These are phyloP conservation scores for Fusarium citri DNA, from an alignment of 2,329 filamentous ascomycete genomes.

Conservation along the genomic window DNA sequence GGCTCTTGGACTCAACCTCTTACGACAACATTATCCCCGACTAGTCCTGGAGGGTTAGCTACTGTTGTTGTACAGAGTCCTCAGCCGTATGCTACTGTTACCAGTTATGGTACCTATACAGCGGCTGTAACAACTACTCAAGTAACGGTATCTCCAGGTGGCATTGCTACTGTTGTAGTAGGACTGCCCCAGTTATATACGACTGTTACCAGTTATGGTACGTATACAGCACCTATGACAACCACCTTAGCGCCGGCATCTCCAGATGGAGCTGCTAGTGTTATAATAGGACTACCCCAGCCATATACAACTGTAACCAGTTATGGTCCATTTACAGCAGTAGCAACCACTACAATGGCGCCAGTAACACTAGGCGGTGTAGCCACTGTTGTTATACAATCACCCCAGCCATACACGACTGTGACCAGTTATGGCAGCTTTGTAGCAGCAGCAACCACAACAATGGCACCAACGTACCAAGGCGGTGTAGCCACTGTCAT, in stretches of 20 bases:
- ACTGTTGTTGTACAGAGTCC: neutral
- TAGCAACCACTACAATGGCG: neutral
- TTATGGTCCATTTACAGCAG: neutral
- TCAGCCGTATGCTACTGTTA: neutral
- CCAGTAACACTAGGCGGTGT: neutral
- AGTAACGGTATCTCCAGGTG: neutral
- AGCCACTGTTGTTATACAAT: neutral
- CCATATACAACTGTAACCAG: neutral
- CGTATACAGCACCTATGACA: neutral
- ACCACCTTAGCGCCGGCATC: neutral
- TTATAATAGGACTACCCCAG: neutral
- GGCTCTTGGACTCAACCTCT: neutral
- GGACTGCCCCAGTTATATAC: neutral
- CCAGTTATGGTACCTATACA: neutral
- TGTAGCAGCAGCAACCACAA: neutral
- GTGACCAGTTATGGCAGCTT: neutral
- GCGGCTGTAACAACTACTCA: neutral
- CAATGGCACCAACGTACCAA: too few relatives aligned
- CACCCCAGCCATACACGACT: neutral
- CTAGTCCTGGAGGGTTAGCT: neutral
- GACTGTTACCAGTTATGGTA: neutral
- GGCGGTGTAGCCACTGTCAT: too few relatives aligned
- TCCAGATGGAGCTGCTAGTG: neutral
- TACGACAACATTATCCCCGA: neutral
- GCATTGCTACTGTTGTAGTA: neutral